A percentile compares a stretch with the other conserved stretches of the same genome.
Conservation (phyloP, 805 yeast species). For the Saccharomyces eubayanus region DNA sequence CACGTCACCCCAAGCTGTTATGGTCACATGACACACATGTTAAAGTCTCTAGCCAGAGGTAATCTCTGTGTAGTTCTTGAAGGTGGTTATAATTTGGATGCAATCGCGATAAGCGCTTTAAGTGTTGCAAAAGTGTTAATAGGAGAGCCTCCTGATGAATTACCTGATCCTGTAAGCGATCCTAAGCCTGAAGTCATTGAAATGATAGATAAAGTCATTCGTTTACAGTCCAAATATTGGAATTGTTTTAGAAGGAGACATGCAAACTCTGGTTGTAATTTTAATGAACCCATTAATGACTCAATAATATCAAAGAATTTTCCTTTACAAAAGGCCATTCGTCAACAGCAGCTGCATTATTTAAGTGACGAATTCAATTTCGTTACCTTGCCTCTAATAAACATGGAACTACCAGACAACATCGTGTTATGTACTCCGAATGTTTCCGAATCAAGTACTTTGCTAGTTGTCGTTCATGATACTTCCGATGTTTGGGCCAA, state of each 20-base stretch:
- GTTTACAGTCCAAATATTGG: constrained; percentile 82
- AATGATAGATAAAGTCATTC: constrained; percentile 72
- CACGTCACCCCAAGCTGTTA: constrained; percentile 93
- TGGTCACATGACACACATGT: constrained; percentile 90
- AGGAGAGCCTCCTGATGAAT: constrained; percentile 90
- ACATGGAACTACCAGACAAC: constrained; percentile 29
- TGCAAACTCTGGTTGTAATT: constrained; percentile 41
- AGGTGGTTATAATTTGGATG: constrained; percentile 92
- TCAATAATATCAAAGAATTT: constrained; percentile 35
- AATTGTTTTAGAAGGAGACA: constrained; percentile 58
- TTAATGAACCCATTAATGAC: constrained; percentile 29
- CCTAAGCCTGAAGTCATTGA: constrained; percentile 74
- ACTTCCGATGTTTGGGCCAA: constrained; percentile 91
- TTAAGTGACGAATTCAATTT: constrained; percentile 49
- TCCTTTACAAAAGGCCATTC: constrained; percentile 62
- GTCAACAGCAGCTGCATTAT: constrained; percentile 58
- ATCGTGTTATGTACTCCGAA: constrained; percentile 50
- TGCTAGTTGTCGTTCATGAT: constrained; percentile 74
- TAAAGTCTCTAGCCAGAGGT: constrained; percentile 82
- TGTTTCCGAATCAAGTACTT: constrained; percentile 56
- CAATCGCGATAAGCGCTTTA: constrained; percentile 83
- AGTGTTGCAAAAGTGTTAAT: constrained; percentile 85
- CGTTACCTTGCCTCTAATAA: constrained; percentile 56
- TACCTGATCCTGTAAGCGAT: constrained; percentile 40
- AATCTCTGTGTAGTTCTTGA: constrained; percentile 83